phyloP scores from a whole-genome alignment of 805 yeast genomes.

The Huiozyma sinensis region DNA sequence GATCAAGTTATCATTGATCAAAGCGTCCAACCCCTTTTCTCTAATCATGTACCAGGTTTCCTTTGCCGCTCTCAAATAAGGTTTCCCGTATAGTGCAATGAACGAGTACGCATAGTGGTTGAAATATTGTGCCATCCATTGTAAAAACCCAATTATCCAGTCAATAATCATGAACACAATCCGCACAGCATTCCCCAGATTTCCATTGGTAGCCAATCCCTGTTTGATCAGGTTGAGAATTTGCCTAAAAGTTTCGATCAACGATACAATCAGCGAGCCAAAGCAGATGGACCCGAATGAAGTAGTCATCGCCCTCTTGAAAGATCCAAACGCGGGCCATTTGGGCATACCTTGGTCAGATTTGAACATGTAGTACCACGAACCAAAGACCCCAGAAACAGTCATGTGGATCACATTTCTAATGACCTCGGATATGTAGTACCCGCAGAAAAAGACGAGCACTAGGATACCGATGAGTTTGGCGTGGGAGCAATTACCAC shows the following conservation, averaged over 20 bases:
- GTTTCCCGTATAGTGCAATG: constrained; percentile 76
- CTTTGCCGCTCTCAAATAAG: constrained; percentile 63
- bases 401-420: constrained; percentile 73
- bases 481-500: constrained; percentile 47
- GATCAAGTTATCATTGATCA: constrained; percentile 75
- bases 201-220: constrained; percentile 29
- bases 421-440: constrained; percentile 70
- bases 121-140: constrained; percentile 77
- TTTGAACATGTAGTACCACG: constrained; percentile 77
- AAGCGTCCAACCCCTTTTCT: constrained; percentile 72
- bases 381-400: constrained; percentile 75
- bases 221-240: constrained; percentile 42
- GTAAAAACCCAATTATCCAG: constrained; percentile 50
- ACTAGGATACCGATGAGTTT: constrained; percentile 62
- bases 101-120: constrained; percentile 85
- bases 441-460: constrained; percentile 73
- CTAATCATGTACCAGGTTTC: constrained; percentile 73
- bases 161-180: constrained; percentile 45
- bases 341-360: constrained; percentile 72
- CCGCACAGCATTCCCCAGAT: constrained; percentile 43
- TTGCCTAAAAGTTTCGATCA: constrained; percentile 58
- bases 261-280: constrained; percentile 64
- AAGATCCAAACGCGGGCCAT: constrained; percentile 72
- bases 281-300: constrained; percentile 87
- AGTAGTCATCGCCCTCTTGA: constrained; percentile 68